Evolutionary conservation across 2,329 filamentous ascomycete genomes (phyloP).

Genomic region (Talaromyces sp.): DNA sequence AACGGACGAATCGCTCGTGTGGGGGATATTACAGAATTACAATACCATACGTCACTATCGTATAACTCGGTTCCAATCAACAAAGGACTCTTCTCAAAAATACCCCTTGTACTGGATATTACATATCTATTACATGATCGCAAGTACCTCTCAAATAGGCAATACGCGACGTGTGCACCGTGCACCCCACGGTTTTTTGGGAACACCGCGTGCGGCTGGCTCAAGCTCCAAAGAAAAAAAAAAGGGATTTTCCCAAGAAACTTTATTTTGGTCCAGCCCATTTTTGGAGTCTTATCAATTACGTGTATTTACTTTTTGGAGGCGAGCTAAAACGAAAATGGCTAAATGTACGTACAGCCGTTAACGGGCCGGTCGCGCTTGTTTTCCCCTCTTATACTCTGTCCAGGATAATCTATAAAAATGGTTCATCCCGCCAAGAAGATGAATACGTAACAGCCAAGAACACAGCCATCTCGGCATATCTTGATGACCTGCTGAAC

Average conservation of each 20-base stretch:
- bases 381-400: too few species aligned
- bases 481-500: neutral
- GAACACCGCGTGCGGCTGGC: neutral
- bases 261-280: neutral
- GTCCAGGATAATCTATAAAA: too few species aligned
- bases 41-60: neutral
- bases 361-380: too few species aligned
- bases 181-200: neutral
- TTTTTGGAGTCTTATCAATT: neutral
- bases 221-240: neutral
- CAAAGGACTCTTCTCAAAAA: neutral
- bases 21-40: neutral
- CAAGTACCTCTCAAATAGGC: neutral
- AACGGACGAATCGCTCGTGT: neutral
- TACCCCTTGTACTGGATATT: too few species aligned
- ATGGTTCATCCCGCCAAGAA: too few species aligned
- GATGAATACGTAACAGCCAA: too few species aligned
- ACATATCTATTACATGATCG: neutral
- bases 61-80: neutral
- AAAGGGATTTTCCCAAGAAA: neutral
- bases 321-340: too few species aligned
- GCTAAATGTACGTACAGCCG: too few species aligned
- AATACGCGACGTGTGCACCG: neutral
- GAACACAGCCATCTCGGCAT: too few species aligned
- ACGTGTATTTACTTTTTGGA: neutral